Base-by-base conservation (phyloP, 2,329 filamentous ascomycete genomes). In the Cryoendolithus antarcticus region DNA sequence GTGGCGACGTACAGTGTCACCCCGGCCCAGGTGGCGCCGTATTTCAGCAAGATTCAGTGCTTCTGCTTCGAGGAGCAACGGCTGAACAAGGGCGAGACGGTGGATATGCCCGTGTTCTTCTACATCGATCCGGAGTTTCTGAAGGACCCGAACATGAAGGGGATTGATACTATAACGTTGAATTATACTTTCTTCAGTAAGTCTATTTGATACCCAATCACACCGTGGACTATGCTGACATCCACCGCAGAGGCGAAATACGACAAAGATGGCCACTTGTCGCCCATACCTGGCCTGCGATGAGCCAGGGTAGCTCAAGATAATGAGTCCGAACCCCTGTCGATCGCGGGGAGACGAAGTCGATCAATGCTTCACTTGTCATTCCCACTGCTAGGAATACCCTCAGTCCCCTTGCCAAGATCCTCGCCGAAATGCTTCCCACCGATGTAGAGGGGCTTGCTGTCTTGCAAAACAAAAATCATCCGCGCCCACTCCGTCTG, bases 41-140 rank as follows among this genome's bases (percentile, higher is more conserved):
- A 98, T 62, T 98, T 98, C 59, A 93, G 84, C 74, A 98, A 98
- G 73, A 98, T 98, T 34, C 91, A 98, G 63, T 98, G 91, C 58
- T 98, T 98, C 63, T 98, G 91, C 63, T 98, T 98, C 55, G 91
- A 98, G 66, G 89, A 73, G 60, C 91, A 98, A 71, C 74, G 93
- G 45, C 64, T 98, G 48, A 89, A 91, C 58, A 88, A 88, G 4
- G 88, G 89, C 33, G 93, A 98, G 71, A 91, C 86, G 33, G 91
- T 98, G 39, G 91, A 98, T 62, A 98, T 98, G 93, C 93, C 91
- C 0, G 93, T 98, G 1, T 98, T 98, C 63, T 98, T 98, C 65
- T 98, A 96, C 62, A 82, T 98, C 48, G 91, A 98, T 57, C 91
- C 91, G 1, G 91, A 96, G 57, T 80, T 98, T 65, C 71, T 89